Conservation (phyloP, 345 rosid species). For the Eutrema yunnanense region DNA sequence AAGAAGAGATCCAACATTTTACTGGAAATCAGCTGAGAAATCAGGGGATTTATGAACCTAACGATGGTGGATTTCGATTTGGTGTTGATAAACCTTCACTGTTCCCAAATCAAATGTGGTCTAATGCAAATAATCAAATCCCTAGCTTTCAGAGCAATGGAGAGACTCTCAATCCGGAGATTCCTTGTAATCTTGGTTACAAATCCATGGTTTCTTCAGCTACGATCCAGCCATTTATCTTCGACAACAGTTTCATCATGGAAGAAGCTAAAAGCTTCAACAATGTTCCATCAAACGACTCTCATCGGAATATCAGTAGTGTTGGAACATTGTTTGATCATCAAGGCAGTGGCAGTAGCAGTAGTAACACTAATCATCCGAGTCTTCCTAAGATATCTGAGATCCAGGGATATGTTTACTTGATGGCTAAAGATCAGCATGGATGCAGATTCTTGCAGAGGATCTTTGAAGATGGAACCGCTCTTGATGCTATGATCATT, state of each 20-base stretch:
- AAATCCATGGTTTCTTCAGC: constrained; percentile 19
- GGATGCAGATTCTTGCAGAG: constrained; percentile 48
- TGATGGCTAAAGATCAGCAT: constrained; percentile 42
- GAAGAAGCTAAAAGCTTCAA: constrained; percentile 23
- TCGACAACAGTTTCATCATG: constrained; percentile 20
- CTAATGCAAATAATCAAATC: not conserved
- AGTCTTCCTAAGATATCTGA: constrained; percentile 21
- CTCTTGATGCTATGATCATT: constrained; percentile 31
- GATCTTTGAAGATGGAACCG: constrained; percentile 35
- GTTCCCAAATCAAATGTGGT: not conserved
- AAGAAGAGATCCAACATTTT: not conserved
- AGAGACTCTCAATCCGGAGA: not conserved
- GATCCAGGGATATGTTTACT: constrained; percentile 31
- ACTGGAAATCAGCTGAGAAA: not conserved
- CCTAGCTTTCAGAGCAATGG: not conserved
- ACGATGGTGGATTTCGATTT: not conserved
- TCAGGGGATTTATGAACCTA: not conserved
- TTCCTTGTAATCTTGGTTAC: not conserved
- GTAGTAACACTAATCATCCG: not conserved
- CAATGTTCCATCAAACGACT: constrained; percentile 1
- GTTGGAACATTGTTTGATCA: constrained; percentile 5
- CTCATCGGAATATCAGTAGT: not conserved
- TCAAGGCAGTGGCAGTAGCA: constrained; percentile 1
- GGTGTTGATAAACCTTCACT: constrained; percentile 1
- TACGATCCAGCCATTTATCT: not conserved